phyloP scores from a whole-genome alignment of 148 eudicot genomes.

The Fallopia convolvulus region DNA sequence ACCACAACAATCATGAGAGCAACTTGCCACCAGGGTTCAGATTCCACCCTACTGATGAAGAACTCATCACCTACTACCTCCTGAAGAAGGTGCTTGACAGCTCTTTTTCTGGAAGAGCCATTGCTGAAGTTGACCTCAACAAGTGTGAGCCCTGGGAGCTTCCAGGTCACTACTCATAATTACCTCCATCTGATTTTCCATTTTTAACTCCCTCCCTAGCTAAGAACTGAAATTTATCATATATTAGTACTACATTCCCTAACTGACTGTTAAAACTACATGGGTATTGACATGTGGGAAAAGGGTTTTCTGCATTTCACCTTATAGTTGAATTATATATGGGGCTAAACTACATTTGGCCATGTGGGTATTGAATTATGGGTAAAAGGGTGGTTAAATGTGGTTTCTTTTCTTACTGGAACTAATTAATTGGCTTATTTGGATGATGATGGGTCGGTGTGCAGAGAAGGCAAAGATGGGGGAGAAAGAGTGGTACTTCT shows the following conservation, averaged over 20 bases:
- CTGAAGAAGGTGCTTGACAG: constrained; percentile 76
- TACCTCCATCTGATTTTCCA: too few relatives aligned
- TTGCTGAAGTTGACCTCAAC: constrained; percentile 96
- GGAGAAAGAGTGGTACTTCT: constrained; percentile 98
- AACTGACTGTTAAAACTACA: too few relatives aligned
- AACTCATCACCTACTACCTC: constrained; percentile 78
- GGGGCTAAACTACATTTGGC: too few relatives aligned
- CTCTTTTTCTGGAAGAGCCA: constrained; percentile 65
- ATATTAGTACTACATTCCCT: too few relatives aligned
- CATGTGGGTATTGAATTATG: neutral
- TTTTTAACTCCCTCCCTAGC: too few relatives aligned
- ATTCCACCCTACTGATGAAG: constrained; percentile 96
- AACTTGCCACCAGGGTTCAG: constrained; percentile 84
- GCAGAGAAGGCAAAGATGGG: constrained; percentile 91
- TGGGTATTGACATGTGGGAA: too few relatives aligned
- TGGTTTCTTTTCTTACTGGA: neutral
- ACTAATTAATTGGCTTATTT: neutral
- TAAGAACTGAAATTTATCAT: too few relatives aligned
- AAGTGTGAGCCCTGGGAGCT: constrained; percentile 98
- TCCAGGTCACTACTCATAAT: constrained; percentile 42
- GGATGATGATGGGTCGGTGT: neutral
- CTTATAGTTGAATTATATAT: too few relatives aligned
- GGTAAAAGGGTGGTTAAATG: neutral
- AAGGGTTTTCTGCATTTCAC: too few relatives aligned
- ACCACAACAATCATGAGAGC: constrained; percentile 20